Conservation (phyloP, 2,329 filamentous ascomycete species). For the Sporothrix schenckii region DNA sequence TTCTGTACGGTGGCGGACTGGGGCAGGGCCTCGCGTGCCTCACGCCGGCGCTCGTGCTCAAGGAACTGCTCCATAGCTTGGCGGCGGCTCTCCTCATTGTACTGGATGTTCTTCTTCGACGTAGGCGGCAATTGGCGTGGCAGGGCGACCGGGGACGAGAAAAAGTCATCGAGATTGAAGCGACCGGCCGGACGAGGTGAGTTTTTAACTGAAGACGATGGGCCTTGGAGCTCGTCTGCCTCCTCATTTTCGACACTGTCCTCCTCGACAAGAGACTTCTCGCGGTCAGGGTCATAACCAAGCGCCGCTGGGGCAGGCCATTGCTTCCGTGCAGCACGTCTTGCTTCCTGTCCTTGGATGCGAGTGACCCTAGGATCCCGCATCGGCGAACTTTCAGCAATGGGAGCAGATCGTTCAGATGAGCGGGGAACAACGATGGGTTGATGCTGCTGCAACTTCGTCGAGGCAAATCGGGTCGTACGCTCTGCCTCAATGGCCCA, state of each 20-base stretch:
- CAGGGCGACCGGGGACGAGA: constrained; percentile 57
- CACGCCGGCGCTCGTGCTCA: constrained; percentile 28
- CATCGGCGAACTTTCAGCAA: neutral
- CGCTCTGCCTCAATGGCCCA: constrained; percentile 62
- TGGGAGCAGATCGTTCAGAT: neutral
- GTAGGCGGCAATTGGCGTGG: constrained; percentile 40
- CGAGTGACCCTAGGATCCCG: constrained; percentile 13
- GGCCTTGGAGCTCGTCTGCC: neutral
- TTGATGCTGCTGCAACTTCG: constrained; percentile 16
- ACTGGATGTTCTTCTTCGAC: constrained; percentile 31
- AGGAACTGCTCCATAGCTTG: constrained; percentile 29
- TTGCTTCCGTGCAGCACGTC: constrained; percentile 9
- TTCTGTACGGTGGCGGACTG: neutral
- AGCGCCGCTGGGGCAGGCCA: neutral
- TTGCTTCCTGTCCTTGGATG: neutral
- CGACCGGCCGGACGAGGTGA: constrained; percentile 3
- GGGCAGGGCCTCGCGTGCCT: neutral
- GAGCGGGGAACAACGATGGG: neutral
- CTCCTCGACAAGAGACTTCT: constrained; percentile 51
- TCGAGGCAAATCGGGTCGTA: constrained; percentile 45
- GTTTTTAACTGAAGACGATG: neutral
- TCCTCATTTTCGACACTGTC: neutral
- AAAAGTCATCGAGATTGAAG: constrained; percentile 47
- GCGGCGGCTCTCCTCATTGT: constrained; percentile 32
- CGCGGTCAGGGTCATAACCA: constrained; percentile 43